These are phyloP conservation scores for Alternaria metachromatica DNA, from an alignment of 2,329 filamentous ascomycete species.

Conservation along the genomic window DNA sequence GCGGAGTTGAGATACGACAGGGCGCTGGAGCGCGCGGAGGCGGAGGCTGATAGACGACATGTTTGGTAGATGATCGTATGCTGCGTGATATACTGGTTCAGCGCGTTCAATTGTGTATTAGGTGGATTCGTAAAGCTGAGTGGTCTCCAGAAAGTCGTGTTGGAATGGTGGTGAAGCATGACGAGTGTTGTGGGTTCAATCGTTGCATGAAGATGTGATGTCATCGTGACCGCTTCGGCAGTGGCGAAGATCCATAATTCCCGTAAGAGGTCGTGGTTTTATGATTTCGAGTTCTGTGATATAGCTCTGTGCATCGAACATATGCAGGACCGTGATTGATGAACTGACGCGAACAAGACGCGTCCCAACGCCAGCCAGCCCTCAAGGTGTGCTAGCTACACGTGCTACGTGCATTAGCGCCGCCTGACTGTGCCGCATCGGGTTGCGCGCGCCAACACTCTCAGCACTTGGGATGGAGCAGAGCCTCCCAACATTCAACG, in stretches of 20 bases:
- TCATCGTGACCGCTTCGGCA: slow-evolving; percentile 20
- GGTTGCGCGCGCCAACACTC: neutral
- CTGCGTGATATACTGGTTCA: neutral
- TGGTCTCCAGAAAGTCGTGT: neutral
- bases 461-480: neutral
- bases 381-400: slow-evolving; percentile 1
- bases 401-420: slow-evolving; percentile 9
- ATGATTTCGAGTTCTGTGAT: neutral
- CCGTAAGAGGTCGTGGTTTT: neutral
- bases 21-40: slow-evolving; percentile 6
- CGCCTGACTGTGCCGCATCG: neutral
- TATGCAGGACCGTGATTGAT: neutral
- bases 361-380: neutral
- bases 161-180: neutral
- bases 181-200: neutral
- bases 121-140: neutral
- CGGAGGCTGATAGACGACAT: slow-evolving; percentile 1
- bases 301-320: neutral
- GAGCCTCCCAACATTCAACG: neutral
- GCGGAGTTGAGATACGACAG: neutral
- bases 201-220: neutral
- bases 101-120: neutral
- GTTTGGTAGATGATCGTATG: neutral
- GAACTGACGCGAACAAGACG: neutral
- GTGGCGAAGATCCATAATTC: neutral